Evolutionary conservation across 139 green algal genomes (phyloP).

Genomic region (Deuterostichococcus epilithicus): DNA sequence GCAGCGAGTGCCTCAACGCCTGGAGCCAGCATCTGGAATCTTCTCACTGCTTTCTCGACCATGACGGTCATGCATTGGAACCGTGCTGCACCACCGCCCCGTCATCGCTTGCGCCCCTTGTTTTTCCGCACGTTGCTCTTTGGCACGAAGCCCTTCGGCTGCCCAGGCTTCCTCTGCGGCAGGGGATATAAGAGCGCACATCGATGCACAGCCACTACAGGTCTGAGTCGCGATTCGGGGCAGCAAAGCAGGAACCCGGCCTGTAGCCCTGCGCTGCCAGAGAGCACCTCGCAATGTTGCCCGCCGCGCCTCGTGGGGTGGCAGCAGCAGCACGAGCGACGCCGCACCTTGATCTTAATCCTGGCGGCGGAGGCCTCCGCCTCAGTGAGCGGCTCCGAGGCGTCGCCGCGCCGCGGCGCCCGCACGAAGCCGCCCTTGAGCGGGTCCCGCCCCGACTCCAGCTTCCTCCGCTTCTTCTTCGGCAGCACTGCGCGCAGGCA

Average conservation of each 20-base stretch:
- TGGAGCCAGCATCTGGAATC: too few relatives aligned
- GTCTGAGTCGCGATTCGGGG: too few relatives aligned
- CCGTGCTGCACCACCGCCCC: too few relatives aligned
- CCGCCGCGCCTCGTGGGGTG: background rate
- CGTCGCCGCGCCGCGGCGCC: slow-evolving; percentile 39
- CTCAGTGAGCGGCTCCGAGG: slow-evolving; percentile 36
- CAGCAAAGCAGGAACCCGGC: too few relatives aligned
- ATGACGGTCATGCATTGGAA: too few relatives aligned
- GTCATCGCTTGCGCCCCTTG: slow-evolving; percentile 29
- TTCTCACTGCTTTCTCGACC: too few relatives aligned
- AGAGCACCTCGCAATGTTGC: too few relatives aligned
- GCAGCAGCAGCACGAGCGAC: slow-evolving; percentile 16
- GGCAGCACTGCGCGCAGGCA: slow-evolving; percentile 39
- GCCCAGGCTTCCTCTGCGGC: background rate
- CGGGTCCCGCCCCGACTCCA: slow-evolving; percentile 32
- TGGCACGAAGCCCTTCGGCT: slow-evolving; percentile 12
- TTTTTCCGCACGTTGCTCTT: slow-evolving; percentile 51
- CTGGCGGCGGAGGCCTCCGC: slow-evolving; percentile 31
- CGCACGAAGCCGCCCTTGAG: slow-evolving; percentile 47
- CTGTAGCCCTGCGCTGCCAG: too few relatives aligned
- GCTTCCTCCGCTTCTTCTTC: slow-evolving; percentile 26
- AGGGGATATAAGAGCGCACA: background rate
- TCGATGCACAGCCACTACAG: too few relatives aligned
- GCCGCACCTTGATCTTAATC: slow-evolving; percentile 17
- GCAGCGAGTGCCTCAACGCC: too few relatives aligned